phyloP scores from a whole-genome alignment of 2,329 filamentous ascomycete genomes.

The Fusarium camptoceras region DNA sequence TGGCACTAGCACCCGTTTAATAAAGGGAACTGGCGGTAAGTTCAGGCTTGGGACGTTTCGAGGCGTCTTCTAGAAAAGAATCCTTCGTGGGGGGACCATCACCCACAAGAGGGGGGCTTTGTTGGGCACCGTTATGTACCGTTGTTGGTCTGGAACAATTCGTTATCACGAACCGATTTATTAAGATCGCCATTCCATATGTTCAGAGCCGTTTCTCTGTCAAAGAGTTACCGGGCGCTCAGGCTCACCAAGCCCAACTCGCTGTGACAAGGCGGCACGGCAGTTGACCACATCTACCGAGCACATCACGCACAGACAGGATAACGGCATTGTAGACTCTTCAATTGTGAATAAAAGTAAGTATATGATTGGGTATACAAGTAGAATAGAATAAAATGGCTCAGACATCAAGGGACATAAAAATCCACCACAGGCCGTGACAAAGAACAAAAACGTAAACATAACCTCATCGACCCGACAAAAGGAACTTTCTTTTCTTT shows the following conservation, averaged over 20 bases:
- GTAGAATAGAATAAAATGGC: neutral
- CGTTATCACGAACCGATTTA: neutral
- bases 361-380: neutral
- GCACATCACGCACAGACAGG: neutral
- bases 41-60: neutral
- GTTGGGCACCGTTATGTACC: neutral
- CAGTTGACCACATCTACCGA: neutral
- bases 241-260: neutral
- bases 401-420: conserved; percentile 1
- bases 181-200: neutral
- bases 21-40: neutral
- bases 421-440: neutral
- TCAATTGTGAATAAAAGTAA: neutral
- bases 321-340: neutral
- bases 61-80: neutral
- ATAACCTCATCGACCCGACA: neutral
- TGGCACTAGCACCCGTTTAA: neutral
- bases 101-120: neutral
- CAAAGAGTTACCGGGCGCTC: neutral
- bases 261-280: neutral
- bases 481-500: neutral
- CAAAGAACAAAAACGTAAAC: neutral
- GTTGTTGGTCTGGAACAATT: neutral
- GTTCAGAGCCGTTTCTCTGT: neutral
- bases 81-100: neutral